Conservation (phyloP, 2,329 filamentous ascomycete genomes). For the Exophiala sp. region DNA sequence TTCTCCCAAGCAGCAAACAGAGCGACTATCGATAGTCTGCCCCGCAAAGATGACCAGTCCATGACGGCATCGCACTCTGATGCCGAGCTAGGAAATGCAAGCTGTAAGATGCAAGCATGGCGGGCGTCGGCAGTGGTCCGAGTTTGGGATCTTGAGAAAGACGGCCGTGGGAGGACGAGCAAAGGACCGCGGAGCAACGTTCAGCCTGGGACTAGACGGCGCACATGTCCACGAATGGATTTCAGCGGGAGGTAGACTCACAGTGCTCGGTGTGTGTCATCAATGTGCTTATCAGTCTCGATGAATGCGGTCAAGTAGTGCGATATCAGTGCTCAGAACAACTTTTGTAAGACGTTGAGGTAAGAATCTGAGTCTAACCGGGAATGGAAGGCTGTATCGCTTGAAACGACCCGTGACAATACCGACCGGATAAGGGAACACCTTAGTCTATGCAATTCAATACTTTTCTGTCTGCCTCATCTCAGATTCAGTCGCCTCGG, state of each 20-base stretch:
- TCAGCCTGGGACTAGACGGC: too few species aligned
- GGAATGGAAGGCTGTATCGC: constrained; percentile 5
- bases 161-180: not conserved
- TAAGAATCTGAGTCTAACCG: constrained; percentile 2
- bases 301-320: too few species aligned
- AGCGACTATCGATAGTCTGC: not conserved
- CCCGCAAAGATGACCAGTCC: not conserved
- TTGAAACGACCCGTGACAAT: not conserved
- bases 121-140: too few species aligned
- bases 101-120: not conserved
- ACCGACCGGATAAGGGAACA: not conserved
- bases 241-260: too few species aligned
- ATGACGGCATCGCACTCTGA: constrained; percentile 1
- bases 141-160: too few species aligned
- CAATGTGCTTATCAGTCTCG: too few species aligned
- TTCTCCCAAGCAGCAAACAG: constrained; percentile 4
- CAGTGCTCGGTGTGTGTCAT: too few species aligned
- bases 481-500: not conserved
- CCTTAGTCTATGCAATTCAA: not conserved
- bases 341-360: constrained; percentile 7
- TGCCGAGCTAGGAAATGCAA: not conserved
- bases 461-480: not conserved
- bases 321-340: too few species aligned
- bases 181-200: not conserved
- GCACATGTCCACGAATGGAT: too few species aligned